Conservation (phyloP, 345 rosid genomes). For the Melaleuca alternifolia region DNA sequence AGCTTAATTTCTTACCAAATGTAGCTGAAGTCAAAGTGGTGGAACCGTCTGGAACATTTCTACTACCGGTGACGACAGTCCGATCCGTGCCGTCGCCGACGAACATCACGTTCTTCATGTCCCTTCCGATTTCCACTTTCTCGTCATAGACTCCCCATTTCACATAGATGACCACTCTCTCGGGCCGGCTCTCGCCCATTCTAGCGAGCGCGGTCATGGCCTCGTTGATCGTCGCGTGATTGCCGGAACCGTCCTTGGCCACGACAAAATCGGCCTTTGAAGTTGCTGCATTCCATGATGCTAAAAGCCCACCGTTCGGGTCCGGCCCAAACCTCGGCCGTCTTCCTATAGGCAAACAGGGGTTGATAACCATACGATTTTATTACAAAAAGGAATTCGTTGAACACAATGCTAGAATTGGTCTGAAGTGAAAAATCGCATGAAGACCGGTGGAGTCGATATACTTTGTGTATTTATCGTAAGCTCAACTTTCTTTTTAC, state of each 20-base stretch:
- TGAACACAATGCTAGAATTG: too few species aligned
- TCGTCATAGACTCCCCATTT: constrained; percentile 63
- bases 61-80: constrained; percentile 40
- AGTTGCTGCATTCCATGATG: constrained; percentile 28
- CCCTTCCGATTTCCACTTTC: constrained; percentile 29
- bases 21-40: constrained; percentile 53
- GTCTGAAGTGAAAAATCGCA: too few species aligned
- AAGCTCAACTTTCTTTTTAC: too few species aligned
- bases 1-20: constrained; percentile 24
- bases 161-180: constrained; percentile 39
- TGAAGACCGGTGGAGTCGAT: too few species aligned
- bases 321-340: not conserved
- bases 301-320: constrained; percentile 24
- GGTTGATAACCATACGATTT: too few species aligned
- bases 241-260: constrained; percentile 42
- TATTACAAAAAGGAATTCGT: too few species aligned
- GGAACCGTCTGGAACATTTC: constrained; percentile 41
- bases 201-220: constrained; percentile 27
- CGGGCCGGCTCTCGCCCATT: constrained; percentile 13
- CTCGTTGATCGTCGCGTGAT: constrained; percentile 26
- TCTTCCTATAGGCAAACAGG: not conserved
- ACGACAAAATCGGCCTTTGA: constrained; percentile 32
- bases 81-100: constrained; percentile 71
- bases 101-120: constrained; percentile 42
- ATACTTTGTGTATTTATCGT: too few species aligned